Evolutionary conservation across 2,329 filamentous ascomycete species (phyloP).

Genomic region (Macroventuria anomochaeta): DNA sequence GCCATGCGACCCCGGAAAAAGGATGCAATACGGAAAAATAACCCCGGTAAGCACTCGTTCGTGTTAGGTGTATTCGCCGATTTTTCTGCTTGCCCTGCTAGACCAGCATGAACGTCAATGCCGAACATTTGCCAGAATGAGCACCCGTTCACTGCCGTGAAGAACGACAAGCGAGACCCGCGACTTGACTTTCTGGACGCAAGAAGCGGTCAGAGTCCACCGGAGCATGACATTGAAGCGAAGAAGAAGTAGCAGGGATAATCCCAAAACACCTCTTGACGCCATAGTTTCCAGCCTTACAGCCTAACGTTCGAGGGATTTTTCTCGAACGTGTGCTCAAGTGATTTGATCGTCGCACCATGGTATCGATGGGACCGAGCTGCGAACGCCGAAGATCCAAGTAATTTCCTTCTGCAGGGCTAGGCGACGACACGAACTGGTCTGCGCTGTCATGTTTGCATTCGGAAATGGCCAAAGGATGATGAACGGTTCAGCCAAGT

Average conservation of each 20-base stretch:
- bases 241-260: slow-evolving; percentile 14
- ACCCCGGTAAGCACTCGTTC: slow-evolving; percentile 8
- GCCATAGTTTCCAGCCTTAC: slow-evolving; percentile 23
- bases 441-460: slow-evolving; percentile 22
- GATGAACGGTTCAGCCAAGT: slow-evolving; percentile 30
- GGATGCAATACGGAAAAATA: slow-evolving; percentile 14
- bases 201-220: slow-evolving; percentile 8
- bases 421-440: slow-evolving; percentile 13
- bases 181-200: not conserved
- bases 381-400: slow-evolving; percentile 18
- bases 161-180: slow-evolving; percentile 21
- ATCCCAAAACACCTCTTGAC: slow-evolving; percentile 1
- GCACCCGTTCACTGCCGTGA: slow-evolving; percentile 10
- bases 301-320: slow-evolving; percentile 19
- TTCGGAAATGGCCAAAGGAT: slow-evolving; percentile 27
- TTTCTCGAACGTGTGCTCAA: slow-evolving; percentile 15
- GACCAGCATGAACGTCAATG: slow-evolving; percentile 24
- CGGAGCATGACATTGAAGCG: slow-evolving; percentile 16
- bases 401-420: slow-evolving; percentile 24
- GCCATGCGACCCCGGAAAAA: slow-evolving; percentile 22
- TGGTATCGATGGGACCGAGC: slow-evolving; percentile 26
- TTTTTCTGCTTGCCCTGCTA: slow-evolving; percentile 17
- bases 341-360: slow-evolving; percentile 22
- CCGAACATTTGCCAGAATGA: slow-evolving; percentile 29
- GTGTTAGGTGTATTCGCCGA: slow-evolving; percentile 26